These are phyloP conservation scores for Coniochaeta ligniaria DNA, from an alignment of 2,329 filamentous ascomycete species.

Conservation along the genomic window DNA sequence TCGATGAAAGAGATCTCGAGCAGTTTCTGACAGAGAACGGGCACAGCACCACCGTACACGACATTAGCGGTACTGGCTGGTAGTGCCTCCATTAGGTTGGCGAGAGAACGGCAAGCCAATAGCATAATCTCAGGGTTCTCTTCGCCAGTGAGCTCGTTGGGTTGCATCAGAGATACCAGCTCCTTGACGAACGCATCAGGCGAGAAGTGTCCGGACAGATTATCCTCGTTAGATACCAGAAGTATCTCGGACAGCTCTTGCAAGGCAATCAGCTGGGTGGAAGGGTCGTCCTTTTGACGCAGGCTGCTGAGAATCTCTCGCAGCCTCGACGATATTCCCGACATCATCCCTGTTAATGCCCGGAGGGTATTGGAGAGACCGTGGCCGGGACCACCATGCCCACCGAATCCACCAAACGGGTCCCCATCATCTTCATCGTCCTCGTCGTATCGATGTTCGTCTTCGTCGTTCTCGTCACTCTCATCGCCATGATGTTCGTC, in stretches of 20 bases:
- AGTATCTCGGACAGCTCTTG: conserved; percentile 91
- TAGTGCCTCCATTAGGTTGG: conserved; percentile 95
- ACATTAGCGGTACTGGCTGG: conserved; percentile 91
- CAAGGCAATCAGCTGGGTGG: conserved; percentile 82
- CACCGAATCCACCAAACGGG: conserved; percentile 60
- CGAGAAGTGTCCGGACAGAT: conserved; percentile 87
- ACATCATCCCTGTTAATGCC: conserved; percentile 87
- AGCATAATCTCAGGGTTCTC: conserved; percentile 98
- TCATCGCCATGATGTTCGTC: conserved; percentile 32
- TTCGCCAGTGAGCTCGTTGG: conserved; percentile 71
- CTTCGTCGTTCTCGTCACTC: conserved; percentile 46
- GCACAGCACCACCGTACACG: conserved; percentile 94
- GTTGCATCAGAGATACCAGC: conserved; percentile 84
- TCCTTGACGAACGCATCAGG: conserved; percentile 95
- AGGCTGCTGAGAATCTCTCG: conserved; percentile 71
- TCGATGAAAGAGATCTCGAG: conserved; percentile 97
- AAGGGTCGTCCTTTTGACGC: conserved; percentile 76
- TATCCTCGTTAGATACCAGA: conserved; percentile 93
- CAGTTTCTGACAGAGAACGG: conserved; percentile 88
- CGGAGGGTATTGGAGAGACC: conserved; percentile 74
- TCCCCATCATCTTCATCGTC: conserved; percentile 43
- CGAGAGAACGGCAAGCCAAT: conserved; percentile 87
- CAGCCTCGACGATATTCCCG: conserved; percentile 71
- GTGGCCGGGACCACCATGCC: conserved; percentile 52
- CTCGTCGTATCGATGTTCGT: conserved; percentile 57